Conservation (phyloP, 2,329 filamentous ascomycete genomes). For the Alternaria angustiovoidea region DNA sequence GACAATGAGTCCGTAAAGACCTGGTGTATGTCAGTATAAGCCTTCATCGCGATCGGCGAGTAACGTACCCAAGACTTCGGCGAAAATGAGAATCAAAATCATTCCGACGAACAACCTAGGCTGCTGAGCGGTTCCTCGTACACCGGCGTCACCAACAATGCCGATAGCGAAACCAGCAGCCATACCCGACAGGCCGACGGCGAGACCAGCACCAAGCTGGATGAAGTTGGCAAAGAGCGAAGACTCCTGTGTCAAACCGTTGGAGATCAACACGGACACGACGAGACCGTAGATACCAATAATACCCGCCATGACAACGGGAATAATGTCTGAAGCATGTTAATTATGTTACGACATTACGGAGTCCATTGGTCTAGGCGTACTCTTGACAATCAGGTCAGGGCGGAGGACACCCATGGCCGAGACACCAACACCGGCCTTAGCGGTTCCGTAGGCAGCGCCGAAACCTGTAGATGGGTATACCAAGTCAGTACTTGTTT, state of each 20-base stretch:
- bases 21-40: conserved; percentile 54
- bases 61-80: conserved; percentile 90
- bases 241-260: conserved; percentile 57
- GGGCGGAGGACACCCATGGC: conserved; percentile 98
- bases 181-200: conserved; percentile 82
- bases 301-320: conserved; percentile 99
- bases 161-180: conserved; percentile 83
- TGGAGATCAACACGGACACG: conserved; percentile 63
- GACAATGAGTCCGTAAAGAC: conserved; percentile 99
- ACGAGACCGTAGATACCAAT: conserved; percentile 86
- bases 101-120: conserved; percentile 92
- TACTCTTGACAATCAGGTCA: conserved; percentile 99
- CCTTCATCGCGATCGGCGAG: neutral
- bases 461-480: conserved; percentile 63
- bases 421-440: conserved; percentile 98
- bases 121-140: conserved; percentile 84
- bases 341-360: conserved; percentile 9
- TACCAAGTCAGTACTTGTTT: no score
- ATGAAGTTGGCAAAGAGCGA: conserved; percentile 62
- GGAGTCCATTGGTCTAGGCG: conserved; percentile 44
- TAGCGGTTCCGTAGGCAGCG: conserved; percentile 97
- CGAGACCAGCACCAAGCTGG: conserved; percentile 61
- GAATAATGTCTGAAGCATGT: conserved; percentile 81
- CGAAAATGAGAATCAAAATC: conserved; percentile 99
- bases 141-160: conserved; percentile 79